Conservation (phyloP, 179 eudicot genomes). For the Silene coronaria region DNA sequence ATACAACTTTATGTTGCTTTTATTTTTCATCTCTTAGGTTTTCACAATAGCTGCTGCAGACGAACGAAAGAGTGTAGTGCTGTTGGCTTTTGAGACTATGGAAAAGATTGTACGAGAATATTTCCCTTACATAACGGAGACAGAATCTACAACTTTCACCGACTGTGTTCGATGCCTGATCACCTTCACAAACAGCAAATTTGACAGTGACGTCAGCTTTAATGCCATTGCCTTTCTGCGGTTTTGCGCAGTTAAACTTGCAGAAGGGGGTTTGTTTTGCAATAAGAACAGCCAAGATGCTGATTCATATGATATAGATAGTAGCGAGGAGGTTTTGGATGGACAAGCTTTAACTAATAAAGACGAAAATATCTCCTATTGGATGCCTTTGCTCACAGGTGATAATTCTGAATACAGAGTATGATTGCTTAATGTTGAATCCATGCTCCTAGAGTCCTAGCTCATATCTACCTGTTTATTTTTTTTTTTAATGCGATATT, state of each 20-base stretch:
- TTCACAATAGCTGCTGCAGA: constrained; percentile 98
- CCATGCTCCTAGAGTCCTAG: too few relatives aligned
- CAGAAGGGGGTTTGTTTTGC: constrained; percentile 82
- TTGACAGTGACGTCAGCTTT: constrained; percentile 89
- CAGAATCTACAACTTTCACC: constrained; percentile 79
- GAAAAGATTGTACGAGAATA: constrained; percentile 95
- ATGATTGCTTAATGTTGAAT: background rate
- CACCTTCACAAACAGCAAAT: constrained; percentile 87
- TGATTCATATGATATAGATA: constrained; percentile 34
- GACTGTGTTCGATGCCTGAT: constrained; percentile 93
- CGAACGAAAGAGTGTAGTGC: constrained; percentile 83
- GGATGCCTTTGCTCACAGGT: constrained; percentile 98
- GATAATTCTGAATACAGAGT: constrained; percentile 19
- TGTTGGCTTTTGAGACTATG: constrained; percentile 95
- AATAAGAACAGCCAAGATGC: constrained; percentile 50
- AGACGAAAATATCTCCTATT: constrained; percentile 62
- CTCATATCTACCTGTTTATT: background rate
- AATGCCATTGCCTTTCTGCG: constrained; percentile 98
- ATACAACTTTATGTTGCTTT: background rate
- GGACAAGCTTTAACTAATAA: constrained; percentile 41
- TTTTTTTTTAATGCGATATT: background rate
- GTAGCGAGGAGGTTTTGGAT: constrained; percentile 39
- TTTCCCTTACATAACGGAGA: constrained; percentile 90
- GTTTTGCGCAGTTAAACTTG: constrained; percentile 95
- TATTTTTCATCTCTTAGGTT: constrained; percentile 46